These are phyloP conservation scores for Zea luxurians DNA, from an alignment of 176 grass and related monocot species.

Conservation along the genomic window DNA sequence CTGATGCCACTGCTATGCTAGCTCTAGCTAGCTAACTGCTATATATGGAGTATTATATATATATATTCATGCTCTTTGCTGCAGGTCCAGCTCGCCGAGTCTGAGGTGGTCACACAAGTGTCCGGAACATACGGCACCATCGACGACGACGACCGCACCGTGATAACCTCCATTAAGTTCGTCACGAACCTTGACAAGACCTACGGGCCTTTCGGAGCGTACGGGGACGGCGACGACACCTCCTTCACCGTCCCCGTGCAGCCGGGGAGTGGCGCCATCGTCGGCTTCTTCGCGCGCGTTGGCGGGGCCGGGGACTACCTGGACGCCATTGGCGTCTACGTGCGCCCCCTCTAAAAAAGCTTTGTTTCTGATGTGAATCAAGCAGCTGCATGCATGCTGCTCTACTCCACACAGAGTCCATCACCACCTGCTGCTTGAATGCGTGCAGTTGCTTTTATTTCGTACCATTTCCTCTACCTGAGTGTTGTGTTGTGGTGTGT, in stretches of 20 bases:
- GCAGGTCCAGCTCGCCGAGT: background rate
- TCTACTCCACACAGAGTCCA: too few species aligned
- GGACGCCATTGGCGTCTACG: background rate
- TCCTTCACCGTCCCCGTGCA: background rate
- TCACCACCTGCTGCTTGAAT: too few species aligned
- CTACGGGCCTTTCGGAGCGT: background rate
- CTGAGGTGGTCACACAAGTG: background rate
- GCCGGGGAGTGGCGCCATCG: background rate
- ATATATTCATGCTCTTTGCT: background rate
- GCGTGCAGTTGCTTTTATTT: too few species aligned
- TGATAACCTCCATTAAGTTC: background rate
- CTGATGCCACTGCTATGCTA: too few species aligned
- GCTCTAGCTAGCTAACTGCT: too few species aligned
- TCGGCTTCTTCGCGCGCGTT: background rate
- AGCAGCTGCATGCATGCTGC: too few species aligned
- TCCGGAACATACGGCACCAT: background rate
- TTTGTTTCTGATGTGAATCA: too few species aligned
- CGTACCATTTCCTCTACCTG: too few species aligned
- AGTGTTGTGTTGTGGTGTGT: too few species aligned
- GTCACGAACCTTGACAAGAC: background rate
- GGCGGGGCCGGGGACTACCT: background rate
- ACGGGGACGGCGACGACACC: background rate
- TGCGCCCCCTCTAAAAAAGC: background rate
- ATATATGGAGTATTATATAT: too few species aligned
- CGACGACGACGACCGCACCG: background rate